Evolutionary conservation across 805 yeast genomes (phyloP).

Genomic region (Ogataea neopini): DNA sequence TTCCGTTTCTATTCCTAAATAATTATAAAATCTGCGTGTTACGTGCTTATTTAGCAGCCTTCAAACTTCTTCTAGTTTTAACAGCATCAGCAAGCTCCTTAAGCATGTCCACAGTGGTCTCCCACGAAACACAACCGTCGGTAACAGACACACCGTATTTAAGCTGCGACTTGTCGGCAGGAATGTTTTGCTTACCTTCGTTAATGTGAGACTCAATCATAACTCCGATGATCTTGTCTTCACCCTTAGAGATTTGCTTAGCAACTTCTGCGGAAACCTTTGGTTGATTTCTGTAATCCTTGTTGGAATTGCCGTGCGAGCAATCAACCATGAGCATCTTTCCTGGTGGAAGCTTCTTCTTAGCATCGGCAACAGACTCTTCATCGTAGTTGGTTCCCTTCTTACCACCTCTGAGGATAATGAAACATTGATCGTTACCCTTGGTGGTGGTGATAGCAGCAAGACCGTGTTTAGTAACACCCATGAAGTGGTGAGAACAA

Average conservation of each 20-base stretch:
- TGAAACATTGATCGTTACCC: constrained; percentile 93
- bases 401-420: constrained; percentile 95
- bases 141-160: constrained; percentile 96
- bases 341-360: constrained; percentile 52
- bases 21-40: not conserved
- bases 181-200: constrained; percentile 88
- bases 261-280: constrained; percentile 82
- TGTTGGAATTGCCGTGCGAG: constrained; percentile 95
- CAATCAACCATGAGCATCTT: constrained; percentile 88
- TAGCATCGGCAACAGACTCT: constrained; percentile 72
- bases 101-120: constrained; percentile 80
- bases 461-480: constrained; percentile 95
- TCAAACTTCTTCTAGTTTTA: constrained; percentile 62
- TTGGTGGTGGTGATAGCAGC: constrained; percentile 95
- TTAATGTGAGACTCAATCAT: constrained; percentile 93
- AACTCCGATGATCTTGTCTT: constrained; percentile 79
- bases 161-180: constrained; percentile 57
- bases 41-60: constrained; percentile 5
- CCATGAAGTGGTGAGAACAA: constrained; percentile 91
- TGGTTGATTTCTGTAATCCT: constrained; percentile 95
- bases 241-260: constrained; percentile 80
- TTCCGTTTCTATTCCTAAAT: too few species aligned
- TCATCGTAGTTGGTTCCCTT: constrained; percentile 91
- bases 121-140: constrained; percentile 95
- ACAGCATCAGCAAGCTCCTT: constrained; percentile 81